Conservation (phyloP, 2,329 filamentous ascomycete genomes). For the Penicillium sp. region DNA sequence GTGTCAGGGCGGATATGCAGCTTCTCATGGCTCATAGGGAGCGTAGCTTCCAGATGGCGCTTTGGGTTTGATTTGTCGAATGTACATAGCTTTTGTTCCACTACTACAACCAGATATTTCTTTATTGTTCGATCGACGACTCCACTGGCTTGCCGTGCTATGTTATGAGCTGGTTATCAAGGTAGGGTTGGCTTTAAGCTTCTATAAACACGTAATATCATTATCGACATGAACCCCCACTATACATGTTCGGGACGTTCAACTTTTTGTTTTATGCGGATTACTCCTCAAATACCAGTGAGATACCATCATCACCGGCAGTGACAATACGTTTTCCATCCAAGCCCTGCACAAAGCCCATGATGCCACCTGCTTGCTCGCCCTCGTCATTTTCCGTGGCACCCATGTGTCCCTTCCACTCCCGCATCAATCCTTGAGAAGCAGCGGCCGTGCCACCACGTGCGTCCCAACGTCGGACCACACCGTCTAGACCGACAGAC, state of each 20-base stretch:
- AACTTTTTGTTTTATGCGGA: conserved; percentile 3
- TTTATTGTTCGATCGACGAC: conserved; percentile 10
- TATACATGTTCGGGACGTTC: background rate
- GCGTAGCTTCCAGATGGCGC: conserved; percentile 20
- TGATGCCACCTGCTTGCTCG: conserved; percentile 73
- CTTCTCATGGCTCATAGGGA: conserved; percentile 3
- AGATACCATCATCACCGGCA: conserved; percentile 69
- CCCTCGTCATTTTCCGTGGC: conserved; percentile 46
- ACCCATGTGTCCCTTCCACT: conserved; percentile 73
- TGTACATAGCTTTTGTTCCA: conserved; percentile 33
- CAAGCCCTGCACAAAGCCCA: conserved; percentile 78
- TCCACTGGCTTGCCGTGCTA: background rate
- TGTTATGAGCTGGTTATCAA: background rate
- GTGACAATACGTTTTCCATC: conserved; percentile 71
- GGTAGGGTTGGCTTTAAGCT: background rate
- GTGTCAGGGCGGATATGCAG: conserved; percentile 9
- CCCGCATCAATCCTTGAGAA: conserved; percentile 63
- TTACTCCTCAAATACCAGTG: conserved; percentile 40
- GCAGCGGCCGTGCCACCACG: conserved; percentile 58
- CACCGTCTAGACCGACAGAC: conserved; percentile 83
- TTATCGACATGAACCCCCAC: conserved; percentile 13
- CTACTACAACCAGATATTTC: conserved; percentile 16
- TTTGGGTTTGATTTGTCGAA: conserved; percentile 27
- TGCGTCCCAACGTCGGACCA: conserved; percentile 79
- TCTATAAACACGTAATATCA: conserved; percentile 20